Evolutionary conservation across 345 rosid genomes (phyloP).

Genomic region (Durio zibethinus): DNA sequence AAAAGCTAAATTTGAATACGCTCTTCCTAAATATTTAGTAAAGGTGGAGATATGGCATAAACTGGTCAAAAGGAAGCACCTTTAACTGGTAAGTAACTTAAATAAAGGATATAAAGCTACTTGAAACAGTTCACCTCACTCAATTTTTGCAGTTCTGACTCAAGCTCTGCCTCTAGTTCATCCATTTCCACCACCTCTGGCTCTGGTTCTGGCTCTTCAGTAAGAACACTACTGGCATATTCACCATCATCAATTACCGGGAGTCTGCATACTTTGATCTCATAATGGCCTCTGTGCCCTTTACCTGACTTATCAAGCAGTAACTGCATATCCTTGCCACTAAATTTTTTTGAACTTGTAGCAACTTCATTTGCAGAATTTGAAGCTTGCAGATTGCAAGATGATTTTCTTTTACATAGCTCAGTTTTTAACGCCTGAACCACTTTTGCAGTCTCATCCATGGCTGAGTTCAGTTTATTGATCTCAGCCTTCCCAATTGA

Average conservation of each 20-base stretch:
- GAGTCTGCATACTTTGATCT: slow-evolving; percentile 21
- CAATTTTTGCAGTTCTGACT: slow-evolving; percentile 74
- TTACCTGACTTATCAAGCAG: slow-evolving; percentile 22
- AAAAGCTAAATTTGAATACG: not conserved
- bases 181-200: slow-evolving; percentile 54
- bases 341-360: slow-evolving; percentile 23
- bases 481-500: slow-evolving; percentile 67
- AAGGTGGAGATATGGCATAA: not conserved
- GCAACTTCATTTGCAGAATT: slow-evolving; percentile 22
- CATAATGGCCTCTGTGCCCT: slow-evolving; percentile 25
- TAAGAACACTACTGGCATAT: slow-evolving; percentile 73
- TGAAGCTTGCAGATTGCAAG: slow-evolving; percentile 21
- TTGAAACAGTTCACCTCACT: slow-evolving; percentile 41
- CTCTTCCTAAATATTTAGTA: not conserved
- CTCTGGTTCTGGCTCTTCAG: slow-evolving; percentile 62
- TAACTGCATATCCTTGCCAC: slow-evolving; percentile 19
- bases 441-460: slow-evolving; percentile 67
- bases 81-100: not conserved
- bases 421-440: slow-evolving; percentile 68
- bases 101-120: not conserved
- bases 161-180: slow-evolving; percentile 76
- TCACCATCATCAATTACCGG: slow-evolving; percentile 46
- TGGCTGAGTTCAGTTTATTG: slow-evolving; percentile 48
- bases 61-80: not conserved
- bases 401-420: slow-evolving; percentile 48